Conservation (phyloP, 2,329 filamentous ascomycete species). For the Aspergillus candidus region DNA sequence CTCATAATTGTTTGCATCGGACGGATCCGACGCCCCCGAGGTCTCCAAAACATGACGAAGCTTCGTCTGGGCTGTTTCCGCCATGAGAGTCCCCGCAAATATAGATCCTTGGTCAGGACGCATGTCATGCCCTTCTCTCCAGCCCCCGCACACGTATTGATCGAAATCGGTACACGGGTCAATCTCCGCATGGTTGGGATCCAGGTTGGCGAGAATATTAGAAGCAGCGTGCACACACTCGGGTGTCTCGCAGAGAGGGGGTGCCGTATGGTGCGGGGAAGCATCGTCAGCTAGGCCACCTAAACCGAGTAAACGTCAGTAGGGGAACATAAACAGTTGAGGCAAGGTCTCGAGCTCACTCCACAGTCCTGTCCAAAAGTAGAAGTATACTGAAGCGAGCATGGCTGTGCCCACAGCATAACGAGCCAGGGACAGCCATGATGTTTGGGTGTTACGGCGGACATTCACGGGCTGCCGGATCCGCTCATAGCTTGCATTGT, state of each 20-base stretch:
- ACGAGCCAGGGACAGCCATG: constrained; percentile 6
- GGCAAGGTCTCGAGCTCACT: not conserved
- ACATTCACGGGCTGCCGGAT: too few species aligned
- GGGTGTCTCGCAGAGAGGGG: constrained; percentile 49
- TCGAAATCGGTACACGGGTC: constrained; percentile 67
- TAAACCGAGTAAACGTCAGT: constrained; percentile 3
- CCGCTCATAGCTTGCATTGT: not conserved
- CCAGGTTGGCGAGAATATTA: constrained; percentile 56
- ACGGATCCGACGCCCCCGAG: constrained; percentile 31
- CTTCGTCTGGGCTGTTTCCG: constrained; percentile 52
- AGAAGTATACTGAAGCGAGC: constrained; percentile 4
- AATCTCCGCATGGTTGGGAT: constrained; percentile 55
- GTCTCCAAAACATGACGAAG: constrained; percentile 60
- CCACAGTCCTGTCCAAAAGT: constrained; percentile 5
- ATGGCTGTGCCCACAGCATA: constrained; percentile 5
- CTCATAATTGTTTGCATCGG: constrained; percentile 50
- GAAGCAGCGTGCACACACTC: constrained; percentile 60
- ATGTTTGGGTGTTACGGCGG: not conserved
- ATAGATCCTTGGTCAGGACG: constrained; percentile 57
- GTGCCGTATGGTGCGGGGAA: constrained; percentile 12
- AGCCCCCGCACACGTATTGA: constrained; percentile 61
- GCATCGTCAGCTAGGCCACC: constrained; percentile 7
- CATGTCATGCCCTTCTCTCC: constrained; percentile 58
- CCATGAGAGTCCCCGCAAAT: constrained; percentile 57
- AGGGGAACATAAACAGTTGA: not conserved